Conservation (phyloP, 441 rosid genomes). For the Adansonia grandidieri region DNA sequence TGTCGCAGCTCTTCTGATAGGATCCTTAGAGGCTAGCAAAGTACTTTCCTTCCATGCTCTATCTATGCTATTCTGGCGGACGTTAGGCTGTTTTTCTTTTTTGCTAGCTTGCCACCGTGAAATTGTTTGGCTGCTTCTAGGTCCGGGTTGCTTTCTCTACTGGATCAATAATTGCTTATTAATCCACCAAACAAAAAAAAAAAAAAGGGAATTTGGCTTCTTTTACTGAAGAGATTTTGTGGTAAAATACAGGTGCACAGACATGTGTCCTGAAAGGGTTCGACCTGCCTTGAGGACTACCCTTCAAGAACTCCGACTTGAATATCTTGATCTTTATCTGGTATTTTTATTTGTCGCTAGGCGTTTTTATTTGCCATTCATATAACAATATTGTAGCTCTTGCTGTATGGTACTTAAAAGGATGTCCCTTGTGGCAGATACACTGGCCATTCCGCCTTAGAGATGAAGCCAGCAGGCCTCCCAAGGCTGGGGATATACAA, state of each 20-base stretch:
- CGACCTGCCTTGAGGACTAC: slow-evolving; percentile 48
- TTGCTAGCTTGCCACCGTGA: not conserved
- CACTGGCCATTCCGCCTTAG: slow-evolving; percentile 54
- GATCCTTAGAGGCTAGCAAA: not conserved
- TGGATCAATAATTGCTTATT: no score
- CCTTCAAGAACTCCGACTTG: slow-evolving; percentile 57
- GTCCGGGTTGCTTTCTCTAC: not conserved
- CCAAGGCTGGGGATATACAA: slow-evolving; percentile 43
- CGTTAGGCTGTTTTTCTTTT: not conserved
- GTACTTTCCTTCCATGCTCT: not conserved
- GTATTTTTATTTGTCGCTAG: slow-evolving; percentile 23
- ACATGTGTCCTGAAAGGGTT: slow-evolving; percentile 53
- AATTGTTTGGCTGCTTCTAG: not conserved
- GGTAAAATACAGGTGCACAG: slow-evolving; percentile 44
- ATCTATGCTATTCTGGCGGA: not conserved
- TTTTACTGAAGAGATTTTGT: not conserved
- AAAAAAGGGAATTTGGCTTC: not conserved
- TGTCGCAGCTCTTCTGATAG: not conserved
- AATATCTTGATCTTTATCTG: slow-evolving; percentile 57
- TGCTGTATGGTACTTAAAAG: not conserved
- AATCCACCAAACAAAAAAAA: no score
- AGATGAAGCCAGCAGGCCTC: slow-evolving; percentile 51
- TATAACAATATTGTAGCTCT: not conserved
- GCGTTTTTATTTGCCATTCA: not conserved
- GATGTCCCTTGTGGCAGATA: slow-evolving; percentile 32